Evolutionary conservation across 139 green algal species (phyloP).

Genomic region (Edaphochlamys debaryana): DNA sequence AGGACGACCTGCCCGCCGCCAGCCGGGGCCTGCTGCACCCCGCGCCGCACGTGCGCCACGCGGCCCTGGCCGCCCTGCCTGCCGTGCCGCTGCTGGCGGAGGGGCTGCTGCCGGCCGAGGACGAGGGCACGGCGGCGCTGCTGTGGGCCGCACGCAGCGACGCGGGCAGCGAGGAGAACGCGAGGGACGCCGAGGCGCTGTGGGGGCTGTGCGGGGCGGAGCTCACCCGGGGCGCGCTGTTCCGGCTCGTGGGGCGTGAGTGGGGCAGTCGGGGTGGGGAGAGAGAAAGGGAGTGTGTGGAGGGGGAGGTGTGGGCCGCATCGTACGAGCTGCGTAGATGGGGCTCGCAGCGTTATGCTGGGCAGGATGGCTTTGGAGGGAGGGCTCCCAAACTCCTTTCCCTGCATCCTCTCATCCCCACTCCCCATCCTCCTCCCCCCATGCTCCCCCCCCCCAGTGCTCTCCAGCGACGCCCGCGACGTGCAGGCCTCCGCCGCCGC

Average conservation of each 20-base stretch:
- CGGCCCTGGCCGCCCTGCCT: slow-evolving; percentile 72
- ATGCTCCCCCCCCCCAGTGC: not conserved
- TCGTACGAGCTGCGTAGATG: no score
- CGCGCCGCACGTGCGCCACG: slow-evolving; percentile 64
- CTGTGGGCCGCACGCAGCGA: slow-evolving; percentile 76
- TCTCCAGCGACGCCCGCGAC: slow-evolving; percentile 48
- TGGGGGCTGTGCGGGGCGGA: slow-evolving; percentile 54
- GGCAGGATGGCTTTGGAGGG: no score
- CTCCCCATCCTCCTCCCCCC: slow-evolving; percentile 8
- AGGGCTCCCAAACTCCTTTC: no score
- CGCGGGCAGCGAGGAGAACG: slow-evolving; percentile 64
- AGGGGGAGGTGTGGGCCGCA: not conserved
- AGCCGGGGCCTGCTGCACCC: slow-evolving; percentile 61
- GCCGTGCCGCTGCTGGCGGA: slow-evolving; percentile 60
- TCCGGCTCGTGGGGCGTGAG: not conserved
- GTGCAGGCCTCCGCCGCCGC: slow-evolving; percentile 58
- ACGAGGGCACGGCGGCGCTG: slow-evolving; percentile 41
- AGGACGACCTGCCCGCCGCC: slow-evolving; percentile 66
- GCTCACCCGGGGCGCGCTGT: not conserved
- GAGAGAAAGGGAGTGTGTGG: not conserved
- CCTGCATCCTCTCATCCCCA: no score
- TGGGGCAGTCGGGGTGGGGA: not conserved
- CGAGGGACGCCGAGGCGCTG: slow-evolving; percentile 58
- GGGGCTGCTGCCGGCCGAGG: slow-evolving; percentile 35
- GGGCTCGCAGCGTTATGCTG: no score